Evolutionary conservation across 164 flowering plant genomes (phyloP).

Genomic region (Vitis amurensis): DNA sequence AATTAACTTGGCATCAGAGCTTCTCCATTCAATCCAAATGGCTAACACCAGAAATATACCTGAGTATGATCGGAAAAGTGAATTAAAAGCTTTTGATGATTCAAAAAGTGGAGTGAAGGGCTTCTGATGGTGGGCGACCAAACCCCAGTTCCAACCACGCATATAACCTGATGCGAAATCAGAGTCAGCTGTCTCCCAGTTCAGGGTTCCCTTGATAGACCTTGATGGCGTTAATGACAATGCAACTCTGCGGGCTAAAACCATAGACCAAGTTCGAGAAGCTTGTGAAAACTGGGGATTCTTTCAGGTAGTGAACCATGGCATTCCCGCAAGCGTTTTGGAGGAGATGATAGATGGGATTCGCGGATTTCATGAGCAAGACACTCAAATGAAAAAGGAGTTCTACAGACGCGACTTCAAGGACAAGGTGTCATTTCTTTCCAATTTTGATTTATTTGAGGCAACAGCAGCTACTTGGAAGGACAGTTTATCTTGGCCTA

Average conservation of each 20-base stretch:
- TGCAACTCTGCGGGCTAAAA: conserved; percentile 6
- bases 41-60: too few relatives aligned
- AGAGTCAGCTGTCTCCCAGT: neutral
- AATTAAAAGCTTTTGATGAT: conserved; percentile 43
- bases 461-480: conserved; percentile 38
- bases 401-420: conserved; percentile 27
- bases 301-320: conserved; percentile 48
- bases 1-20: too few relatives aligned
- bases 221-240: conserved; percentile 18
- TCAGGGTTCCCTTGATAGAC: conserved; percentile 31
- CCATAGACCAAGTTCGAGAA: conserved; percentile 21
- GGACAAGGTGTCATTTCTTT: conserved; percentile 14
- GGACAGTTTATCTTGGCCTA: conserved; percentile 21
- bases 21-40: too few relatives aligned
- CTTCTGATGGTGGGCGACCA: conserved; percentile 39
- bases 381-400: conserved; percentile 25
- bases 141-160: too few relatives aligned
- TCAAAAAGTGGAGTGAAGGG: conserved; percentile 52
- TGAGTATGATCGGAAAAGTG: conserved; percentile 22
- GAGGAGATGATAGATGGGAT: conserved; percentile 33
- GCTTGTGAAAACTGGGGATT: conserved; percentile 47
- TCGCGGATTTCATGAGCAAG: conserved; percentile 31
- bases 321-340: conserved; percentile 24
- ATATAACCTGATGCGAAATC: neutral
- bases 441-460: conserved; percentile 26